Conservation (phyloP, 257 asterid genomes). For the Lycium barbarum region DNA sequence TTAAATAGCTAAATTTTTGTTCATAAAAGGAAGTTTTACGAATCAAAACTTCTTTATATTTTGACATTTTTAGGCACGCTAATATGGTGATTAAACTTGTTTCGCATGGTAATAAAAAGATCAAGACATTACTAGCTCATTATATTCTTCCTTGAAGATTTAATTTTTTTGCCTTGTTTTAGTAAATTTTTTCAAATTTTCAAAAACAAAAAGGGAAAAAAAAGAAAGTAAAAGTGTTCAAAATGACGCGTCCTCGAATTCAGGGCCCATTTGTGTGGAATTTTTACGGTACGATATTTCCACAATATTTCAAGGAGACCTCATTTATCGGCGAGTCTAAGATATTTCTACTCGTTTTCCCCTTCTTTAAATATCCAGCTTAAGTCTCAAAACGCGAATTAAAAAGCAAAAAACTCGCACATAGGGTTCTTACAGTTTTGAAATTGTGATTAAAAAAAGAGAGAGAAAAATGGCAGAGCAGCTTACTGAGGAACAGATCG, state of each 20-base stretch:
- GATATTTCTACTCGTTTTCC: conserved; percentile 27
- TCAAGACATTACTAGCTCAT: neutral
- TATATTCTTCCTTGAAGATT: neutral
- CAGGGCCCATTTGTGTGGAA: conserved; percentile 20
- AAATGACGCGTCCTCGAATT: neutral
- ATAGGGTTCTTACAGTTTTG: neutral
- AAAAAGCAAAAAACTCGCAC: neutral
- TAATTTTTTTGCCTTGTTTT: neutral
- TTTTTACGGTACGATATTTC: conserved; percentile 23
- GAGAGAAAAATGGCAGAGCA: conserved; percentile 41
- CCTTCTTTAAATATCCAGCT: neutral
- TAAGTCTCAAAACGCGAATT: neutral
- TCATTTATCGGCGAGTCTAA: conserved; percentile 17
- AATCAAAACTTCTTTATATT: neutral
- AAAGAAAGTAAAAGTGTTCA: neutral
- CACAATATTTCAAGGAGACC: conserved; percentile 17
- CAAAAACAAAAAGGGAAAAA: neutral
- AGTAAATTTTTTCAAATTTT: neutral
- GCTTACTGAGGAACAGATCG: conserved; percentile 51
- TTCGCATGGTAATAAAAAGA: neutral
- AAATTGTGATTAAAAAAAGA: neutral
- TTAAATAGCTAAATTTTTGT: neutral
- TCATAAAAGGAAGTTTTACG: neutral
- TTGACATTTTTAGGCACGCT: neutral
- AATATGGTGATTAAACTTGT: neutral